phyloP scores from a whole-genome alignment of 2,329 filamentous ascomycete species.

The Fusarium goolgardi region DNA sequence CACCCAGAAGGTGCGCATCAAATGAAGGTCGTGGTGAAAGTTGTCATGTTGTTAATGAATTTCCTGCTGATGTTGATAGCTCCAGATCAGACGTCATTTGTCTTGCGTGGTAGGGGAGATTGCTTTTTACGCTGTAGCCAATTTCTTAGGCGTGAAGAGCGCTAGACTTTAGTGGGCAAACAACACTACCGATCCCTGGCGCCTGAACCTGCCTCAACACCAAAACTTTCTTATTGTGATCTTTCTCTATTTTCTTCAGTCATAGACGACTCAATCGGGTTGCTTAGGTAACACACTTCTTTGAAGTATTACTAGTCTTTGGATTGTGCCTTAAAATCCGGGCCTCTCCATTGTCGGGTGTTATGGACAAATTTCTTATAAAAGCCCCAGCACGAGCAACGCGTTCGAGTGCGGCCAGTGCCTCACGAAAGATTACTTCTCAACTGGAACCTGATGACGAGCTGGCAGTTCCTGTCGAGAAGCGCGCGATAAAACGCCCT shows the following conservation, averaged over 20 bases:
- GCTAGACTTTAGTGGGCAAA: slow-evolving; percentile 2
- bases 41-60: background rate
- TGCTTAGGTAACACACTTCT: background rate
- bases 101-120: background rate
- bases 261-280: background rate
- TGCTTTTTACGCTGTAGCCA: background rate
- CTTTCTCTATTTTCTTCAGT: background rate
- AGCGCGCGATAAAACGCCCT: slow-evolving; percentile 29
- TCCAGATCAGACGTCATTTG: background rate
- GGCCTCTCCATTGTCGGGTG: background rate
- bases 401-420: slow-evolving; percentile 38
- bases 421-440: slow-evolving; percentile 39
- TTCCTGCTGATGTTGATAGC: background rate
- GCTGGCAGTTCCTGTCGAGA: background rate
- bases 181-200: background rate
- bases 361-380: slow-evolving; percentile 20
- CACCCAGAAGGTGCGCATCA: background rate
- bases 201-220: background rate
- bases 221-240: background rate
- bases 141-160: slow-evolving; percentile 6
- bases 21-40: background rate
- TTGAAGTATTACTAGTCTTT: background rate
- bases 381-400: slow-evolving; percentile 29
- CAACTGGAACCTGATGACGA: slow-evolving; percentile 35
- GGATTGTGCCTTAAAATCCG: background rate